Conservation (phyloP, 2,329 filamentous ascomycete genomes). For the Curvularia eragrostidis region DNA sequence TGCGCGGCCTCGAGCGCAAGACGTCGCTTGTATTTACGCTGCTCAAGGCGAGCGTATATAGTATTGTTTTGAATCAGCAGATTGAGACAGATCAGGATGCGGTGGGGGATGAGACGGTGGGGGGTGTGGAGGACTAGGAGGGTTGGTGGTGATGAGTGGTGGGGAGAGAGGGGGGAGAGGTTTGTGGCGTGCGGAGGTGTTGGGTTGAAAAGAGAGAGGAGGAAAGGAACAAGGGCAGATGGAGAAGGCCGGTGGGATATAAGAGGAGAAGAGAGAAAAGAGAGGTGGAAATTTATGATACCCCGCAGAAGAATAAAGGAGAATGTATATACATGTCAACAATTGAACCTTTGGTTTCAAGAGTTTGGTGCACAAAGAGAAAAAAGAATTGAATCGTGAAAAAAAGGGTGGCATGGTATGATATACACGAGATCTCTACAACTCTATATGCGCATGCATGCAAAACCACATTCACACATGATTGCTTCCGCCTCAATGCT, state of each 20-base stretch:
- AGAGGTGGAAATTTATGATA: conserved; percentile 5
- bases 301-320: neutral
- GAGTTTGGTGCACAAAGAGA: neutral
- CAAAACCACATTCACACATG: neutral
- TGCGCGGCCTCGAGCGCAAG: conserved; percentile 90
- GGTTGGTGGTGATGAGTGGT: neutral
- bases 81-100: conserved; percentile 39
- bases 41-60: conserved; percentile 97
- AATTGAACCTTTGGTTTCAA: neutral
- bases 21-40: conserved; percentile 94
- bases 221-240: too few species aligned
- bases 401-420: conserved; percentile 3
- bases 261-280: neutral
- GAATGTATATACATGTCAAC: neutral
- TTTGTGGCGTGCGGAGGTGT: too few species aligned
- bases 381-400: neutral
- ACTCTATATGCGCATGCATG: neutral
- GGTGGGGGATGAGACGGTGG: conserved; percentile 21
- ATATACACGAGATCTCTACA: conserved; percentile 9
- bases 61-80: conserved; percentile 97
- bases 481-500: neutral
- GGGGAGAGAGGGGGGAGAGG: neutral
- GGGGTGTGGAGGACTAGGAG: conserved; percentile 23
- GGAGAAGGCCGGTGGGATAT: too few species aligned
- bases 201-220: neutral